Percentiles rank a stretch among this genome's conserved stretches.
These are phyloP conservation scores for Rhizopogon rudus DNA, from an alignment of 768 basidiomycete genomes.

Conservation along the genomic window DNA sequence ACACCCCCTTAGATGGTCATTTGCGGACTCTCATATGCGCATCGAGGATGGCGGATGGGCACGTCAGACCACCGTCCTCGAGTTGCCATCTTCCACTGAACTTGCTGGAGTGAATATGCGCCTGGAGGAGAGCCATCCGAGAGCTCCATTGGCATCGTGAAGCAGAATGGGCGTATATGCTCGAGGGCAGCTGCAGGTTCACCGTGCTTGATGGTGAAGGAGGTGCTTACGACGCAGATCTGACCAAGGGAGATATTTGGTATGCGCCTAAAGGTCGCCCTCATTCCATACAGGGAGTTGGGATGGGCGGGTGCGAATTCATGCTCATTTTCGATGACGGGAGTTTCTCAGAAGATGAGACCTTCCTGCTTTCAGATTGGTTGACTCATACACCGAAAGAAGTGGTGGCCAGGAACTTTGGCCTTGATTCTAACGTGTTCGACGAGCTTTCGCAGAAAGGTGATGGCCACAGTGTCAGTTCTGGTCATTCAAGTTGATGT, in stretches of 20 bases:
- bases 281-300: constrained; percentile 29
- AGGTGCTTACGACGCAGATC: not conserved
- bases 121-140: constrained; percentile 25
- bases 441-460: constrained; percentile 36
- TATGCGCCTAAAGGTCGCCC: constrained; percentile 31
- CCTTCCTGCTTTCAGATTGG: constrained; percentile 28
- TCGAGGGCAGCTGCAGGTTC: constrained; percentile 28
- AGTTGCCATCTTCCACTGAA: constrained; percentile 6
- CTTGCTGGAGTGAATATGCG: constrained; percentile 29
- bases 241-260: constrained; percentile 35
- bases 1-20: constrained; percentile 43
- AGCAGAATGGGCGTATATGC: constrained; percentile 41
- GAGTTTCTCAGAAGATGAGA: constrained; percentile 42
- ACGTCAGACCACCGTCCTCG: constrained; percentile 42
- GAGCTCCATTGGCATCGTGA: constrained; percentile 29
- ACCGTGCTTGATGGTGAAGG: not conserved
- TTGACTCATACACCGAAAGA: too few relatives aligned
- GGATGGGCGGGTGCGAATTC: constrained; percentile 34
- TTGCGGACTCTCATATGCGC: constrained; percentile 47
- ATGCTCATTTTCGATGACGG: constrained; percentile 32
- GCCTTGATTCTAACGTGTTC: constrained; percentile 34
- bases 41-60: constrained; percentile 53
- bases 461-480: not conserved
- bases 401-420: constrained; percentile 49
- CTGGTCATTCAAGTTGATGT: not conserved